phyloP scores from a whole-genome alignment of 2,329 filamentous ascomycete species.

The Helotiales sp. region DNA sequence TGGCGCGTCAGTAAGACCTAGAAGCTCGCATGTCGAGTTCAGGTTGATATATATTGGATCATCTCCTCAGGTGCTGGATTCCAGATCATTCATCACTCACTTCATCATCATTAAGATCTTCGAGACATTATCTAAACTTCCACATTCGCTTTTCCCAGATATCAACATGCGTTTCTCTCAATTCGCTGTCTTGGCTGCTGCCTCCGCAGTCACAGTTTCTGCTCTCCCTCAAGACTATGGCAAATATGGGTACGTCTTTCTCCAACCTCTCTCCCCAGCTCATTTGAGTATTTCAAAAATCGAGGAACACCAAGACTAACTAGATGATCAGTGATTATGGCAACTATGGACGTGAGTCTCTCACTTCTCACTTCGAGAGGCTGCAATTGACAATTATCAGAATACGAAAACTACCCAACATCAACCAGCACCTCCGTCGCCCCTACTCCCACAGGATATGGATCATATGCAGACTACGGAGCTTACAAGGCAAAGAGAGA shows the following conservation, averaged over 20 bases:
- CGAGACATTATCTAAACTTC: neutral
- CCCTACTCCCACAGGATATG: constrained; percentile 6
- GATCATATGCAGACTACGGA: constrained; percentile 3
- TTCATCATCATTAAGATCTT: neutral
- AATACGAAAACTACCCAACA: constrained; percentile 10
- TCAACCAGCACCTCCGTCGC: constrained; percentile 9
- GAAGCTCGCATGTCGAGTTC: neutral
- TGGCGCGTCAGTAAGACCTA: neutral
- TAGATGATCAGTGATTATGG: constrained; percentile 11
- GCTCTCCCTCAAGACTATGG: constrained; percentile 20
- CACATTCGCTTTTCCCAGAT: neutral
- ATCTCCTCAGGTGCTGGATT: neutral
- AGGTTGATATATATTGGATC: neutral
- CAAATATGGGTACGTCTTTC: constrained; percentile 15
- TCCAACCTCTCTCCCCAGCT: neutral
- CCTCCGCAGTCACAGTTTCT: constrained; percentile 16
- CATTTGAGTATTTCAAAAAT: neutral
- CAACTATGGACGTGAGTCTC: constrained; percentile 1
- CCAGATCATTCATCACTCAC: neutral
- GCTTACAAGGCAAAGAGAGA: constrained; percentile 4
- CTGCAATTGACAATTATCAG: neutral
- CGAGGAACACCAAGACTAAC: constrained; percentile 7
- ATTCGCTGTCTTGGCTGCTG: constrained; percentile 18
- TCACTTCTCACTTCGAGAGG: constrained; percentile 1
- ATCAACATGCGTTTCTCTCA: constrained; percentile 16